Base-by-base conservation (phyloP, 805 yeast species). In the Barnettozyma salicaria region DNA sequence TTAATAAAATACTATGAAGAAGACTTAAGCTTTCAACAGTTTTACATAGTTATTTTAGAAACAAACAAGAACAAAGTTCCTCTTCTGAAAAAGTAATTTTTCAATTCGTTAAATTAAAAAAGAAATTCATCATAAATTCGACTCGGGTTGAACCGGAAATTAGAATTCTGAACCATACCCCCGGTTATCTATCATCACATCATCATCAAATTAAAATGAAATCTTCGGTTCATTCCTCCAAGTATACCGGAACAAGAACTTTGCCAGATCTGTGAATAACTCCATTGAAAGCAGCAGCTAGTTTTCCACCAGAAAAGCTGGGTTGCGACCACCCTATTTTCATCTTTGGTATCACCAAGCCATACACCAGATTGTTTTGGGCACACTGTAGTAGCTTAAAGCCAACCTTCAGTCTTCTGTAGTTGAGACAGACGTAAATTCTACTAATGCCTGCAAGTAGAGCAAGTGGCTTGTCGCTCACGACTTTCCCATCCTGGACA, bases 291-390 rank as follows among this genome's bases (percentile, higher is more conserved):
- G 52, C 58, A 23, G 54, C 55, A 0, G 88, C 86, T 22, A 80
- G 61, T 39, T 68, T 65, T 2, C 77, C 76, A 0, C 90, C 90
- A 40, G 70, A 66, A 34, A 66, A 72, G 40, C 83, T 76, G 0
- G 89, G 88, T 53, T 81, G 90, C 30, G 85, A 77, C 74, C 85
- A 81, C 1, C 78, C 83, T 14, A 81, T 53, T 41, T 74, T 68
- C 12, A 43, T 45, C 39, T 57, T 68, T 2, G 58, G 56, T 11
- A 79, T 45, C 0, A 18, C 34, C 38, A 70, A 50, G 0, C 85
- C 86, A 48, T 72, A 74, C 1, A 78, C 57, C 18, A 73, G 59
- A 37, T 72, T 46, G 2, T 50, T 50, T 36, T 67, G 55, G 1
- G 76, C 74, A 3, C 64, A 52, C 3, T 68, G 53, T 5, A 80